Conservation (phyloP, 2,329 filamentous ascomycete species). For the Zymoseptoria brevis region DNA sequence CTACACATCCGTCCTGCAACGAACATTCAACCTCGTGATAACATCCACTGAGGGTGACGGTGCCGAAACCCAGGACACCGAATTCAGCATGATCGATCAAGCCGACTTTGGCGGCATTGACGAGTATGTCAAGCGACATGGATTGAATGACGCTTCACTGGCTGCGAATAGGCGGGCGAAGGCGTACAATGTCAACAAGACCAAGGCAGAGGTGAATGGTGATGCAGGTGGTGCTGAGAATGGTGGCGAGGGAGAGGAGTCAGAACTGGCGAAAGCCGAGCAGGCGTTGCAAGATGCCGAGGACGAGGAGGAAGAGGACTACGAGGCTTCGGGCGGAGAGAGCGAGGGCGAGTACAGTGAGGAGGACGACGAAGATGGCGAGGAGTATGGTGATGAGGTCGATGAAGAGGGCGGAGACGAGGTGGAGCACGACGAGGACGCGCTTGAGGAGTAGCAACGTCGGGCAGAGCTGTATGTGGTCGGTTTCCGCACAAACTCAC, state of each 20-base stretch:
- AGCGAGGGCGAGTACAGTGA: constrained; percentile 27
- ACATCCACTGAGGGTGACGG: constrained; percentile 17
- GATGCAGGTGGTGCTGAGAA: constrained; percentile 19
- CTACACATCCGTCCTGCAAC: constrained; percentile 57
- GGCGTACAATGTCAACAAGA: constrained; percentile 47
- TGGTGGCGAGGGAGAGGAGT: constrained; percentile 19
- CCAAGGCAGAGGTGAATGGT: constrained; percentile 15
- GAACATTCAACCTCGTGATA: constrained; percentile 59
- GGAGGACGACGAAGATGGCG: constrained; percentile 19
- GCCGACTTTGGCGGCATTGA: constrained; percentile 56
- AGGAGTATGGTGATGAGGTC: constrained; percentile 21
- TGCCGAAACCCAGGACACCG: constrained; percentile 43
- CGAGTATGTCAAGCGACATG: constrained; percentile 52
- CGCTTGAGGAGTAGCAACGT: neutral
- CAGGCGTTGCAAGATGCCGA: constrained; percentile 28
- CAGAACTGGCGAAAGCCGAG: constrained; percentile 26
- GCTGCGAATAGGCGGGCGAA: constrained; percentile 53
- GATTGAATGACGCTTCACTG: constrained; percentile 55
- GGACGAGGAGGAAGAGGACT: constrained; percentile 29
- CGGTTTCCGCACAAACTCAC: neutral
- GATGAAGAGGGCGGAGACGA: constrained; percentile 15
- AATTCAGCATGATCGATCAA: constrained; percentile 60
- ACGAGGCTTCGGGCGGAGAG: constrained; percentile 27
- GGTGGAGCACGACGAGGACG: neutral
- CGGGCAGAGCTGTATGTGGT: neutral